Evolutionary conservation across 2,329 filamentous ascomycete species (phyloP).

Genomic region (Fusarium pseudograminearum): DNA sequence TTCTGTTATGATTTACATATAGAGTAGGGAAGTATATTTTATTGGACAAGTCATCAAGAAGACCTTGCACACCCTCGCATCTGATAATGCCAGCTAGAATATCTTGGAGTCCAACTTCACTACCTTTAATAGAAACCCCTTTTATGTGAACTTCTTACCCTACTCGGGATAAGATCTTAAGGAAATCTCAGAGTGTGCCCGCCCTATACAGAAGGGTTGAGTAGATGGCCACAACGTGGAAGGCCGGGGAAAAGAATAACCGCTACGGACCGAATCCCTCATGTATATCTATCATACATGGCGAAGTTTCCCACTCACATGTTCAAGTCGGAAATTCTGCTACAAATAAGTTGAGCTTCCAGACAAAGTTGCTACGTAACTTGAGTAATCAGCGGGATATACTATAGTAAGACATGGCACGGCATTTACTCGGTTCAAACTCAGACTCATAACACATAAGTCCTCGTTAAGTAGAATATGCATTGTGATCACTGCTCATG

Average conservation of each 20-base stretch:
- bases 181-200: not conserved
- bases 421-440: not conserved
- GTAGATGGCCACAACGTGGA: not conserved
- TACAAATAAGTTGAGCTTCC: not conserved
- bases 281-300: not conserved
- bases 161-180: not conserved
- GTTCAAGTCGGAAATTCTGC: not conserved
- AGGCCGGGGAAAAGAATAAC: not conserved
- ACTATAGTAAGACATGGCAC: not conserved
- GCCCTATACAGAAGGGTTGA: not conserved
- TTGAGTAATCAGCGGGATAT: not conserved
- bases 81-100: not conserved
- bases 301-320: not conserved
- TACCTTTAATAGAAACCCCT: too few species aligned
- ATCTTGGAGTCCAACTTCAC: not conserved
- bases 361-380: not conserved
- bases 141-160: not conserved
- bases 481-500: not conserved
- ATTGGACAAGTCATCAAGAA: not conserved
- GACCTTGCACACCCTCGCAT: not conserved
- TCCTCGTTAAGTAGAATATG: not conserved
- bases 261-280: too few species aligned
- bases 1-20: not conserved
- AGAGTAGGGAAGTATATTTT: not conserved
- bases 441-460: too few species aligned